A percentile compares a stretch with the other conserved stretches of the same genome.
Evolutionary conservation across 768 basidiomycete species (phyloP).

Genomic region (Fomitopsis pulvina): DNA sequence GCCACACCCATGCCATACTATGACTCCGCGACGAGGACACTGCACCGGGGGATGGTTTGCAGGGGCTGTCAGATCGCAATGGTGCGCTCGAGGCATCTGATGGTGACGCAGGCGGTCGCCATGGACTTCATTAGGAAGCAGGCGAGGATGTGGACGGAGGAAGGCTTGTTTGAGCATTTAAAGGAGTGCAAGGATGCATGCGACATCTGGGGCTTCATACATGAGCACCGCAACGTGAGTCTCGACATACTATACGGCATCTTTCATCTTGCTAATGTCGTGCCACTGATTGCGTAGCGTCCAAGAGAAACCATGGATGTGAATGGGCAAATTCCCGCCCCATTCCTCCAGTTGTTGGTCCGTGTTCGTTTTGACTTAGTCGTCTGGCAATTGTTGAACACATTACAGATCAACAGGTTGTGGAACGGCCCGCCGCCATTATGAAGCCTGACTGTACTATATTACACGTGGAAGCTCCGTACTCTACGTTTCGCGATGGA

Average conservation of each 20-base stretch:
- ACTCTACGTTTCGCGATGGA: neutral
- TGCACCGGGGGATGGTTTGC: neutral
- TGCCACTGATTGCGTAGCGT: too few species aligned
- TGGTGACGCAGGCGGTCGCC: neutral
- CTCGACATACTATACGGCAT: neutral
- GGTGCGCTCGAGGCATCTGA: neutral
- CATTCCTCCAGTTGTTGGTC: neutral
- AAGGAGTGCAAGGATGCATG: neutral
- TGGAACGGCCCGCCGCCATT: too few species aligned
- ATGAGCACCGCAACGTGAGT: neutral
- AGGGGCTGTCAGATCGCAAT: neutral
- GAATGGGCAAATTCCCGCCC: neutral
- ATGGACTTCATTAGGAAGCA: neutral
- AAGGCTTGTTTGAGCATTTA: neutral
- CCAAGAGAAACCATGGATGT: too few species aligned
- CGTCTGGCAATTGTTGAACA: neutral
- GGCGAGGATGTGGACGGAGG: neutral
- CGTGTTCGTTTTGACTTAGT: neutral
- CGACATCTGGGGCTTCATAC: neutral
- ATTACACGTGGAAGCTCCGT: too few species aligned
- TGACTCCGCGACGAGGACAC: neutral
- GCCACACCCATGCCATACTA: neutral
- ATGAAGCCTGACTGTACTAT: too few species aligned
- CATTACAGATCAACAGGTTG: too few species aligned
- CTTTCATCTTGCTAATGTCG: too few species aligned